Conservation (phyloP, 2,329 filamentous ascomycete species). For the Diaporthe ampelina region DNA sequence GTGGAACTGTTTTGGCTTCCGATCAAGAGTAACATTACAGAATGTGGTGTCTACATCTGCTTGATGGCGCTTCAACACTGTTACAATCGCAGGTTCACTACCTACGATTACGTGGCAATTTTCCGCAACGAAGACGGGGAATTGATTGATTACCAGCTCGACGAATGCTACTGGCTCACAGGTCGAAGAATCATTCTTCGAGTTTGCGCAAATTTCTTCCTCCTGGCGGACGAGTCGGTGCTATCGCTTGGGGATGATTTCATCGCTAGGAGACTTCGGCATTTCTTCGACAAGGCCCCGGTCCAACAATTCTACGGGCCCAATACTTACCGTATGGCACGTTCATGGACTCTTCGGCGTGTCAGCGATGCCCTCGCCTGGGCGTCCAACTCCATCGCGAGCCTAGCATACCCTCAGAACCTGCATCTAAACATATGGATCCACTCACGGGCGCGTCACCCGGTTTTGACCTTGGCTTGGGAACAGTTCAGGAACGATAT, state of each 20-base stretch:
- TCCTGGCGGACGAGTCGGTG: background rate
- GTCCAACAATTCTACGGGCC: background rate
- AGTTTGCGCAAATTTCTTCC: background rate
- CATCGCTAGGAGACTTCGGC: background rate
- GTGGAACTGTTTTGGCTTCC: background rate
- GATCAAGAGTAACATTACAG: background rate
- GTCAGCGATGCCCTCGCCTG: background rate
- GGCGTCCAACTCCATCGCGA: background rate
- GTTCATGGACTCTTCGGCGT: background rate
- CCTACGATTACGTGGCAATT: background rate
- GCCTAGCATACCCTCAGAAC: background rate
- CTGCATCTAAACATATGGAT: background rate
- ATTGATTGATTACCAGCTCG: background rate
- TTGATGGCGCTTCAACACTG: constrained; percentile 7
- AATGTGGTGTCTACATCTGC: constrained; percentile 22
- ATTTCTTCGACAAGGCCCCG: background rate
- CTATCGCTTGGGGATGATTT: no score
- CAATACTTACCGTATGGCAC: background rate
- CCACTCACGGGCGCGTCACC: background rate
- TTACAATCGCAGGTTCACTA: background rate
- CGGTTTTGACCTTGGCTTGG: background rate
- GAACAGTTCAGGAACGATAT: background rate
- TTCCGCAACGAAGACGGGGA: no score
- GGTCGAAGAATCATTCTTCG: background rate
- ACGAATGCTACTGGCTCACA: background rate